A percentile compares a stretch with the other conserved stretches of the same genome.
These are phyloP conservation scores for Crithidia mellificae DNA, from an alignment of 208 protist genomes.

Conservation along the genomic window DNA sequence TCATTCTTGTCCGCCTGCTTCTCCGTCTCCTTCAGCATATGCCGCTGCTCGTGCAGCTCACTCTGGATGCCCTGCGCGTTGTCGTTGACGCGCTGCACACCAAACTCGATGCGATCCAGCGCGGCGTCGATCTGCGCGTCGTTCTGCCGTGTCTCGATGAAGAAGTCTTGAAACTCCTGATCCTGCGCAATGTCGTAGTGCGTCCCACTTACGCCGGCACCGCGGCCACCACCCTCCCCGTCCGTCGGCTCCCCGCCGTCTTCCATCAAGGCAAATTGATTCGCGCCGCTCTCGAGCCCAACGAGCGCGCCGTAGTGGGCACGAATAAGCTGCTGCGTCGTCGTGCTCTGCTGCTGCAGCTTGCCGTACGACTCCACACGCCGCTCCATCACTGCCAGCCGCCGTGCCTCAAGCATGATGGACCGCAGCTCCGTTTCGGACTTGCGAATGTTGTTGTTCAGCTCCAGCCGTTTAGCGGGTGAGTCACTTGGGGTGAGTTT, in stretches of 20 bases:
- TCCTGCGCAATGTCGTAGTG: constrained; percentile 51
- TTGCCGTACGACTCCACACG: constrained; percentile 35
- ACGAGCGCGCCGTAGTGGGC: constrained; percentile 29
- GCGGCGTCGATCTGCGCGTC: constrained; percentile 52
- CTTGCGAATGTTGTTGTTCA: constrained; percentile 42
- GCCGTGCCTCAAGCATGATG: constrained; percentile 43
- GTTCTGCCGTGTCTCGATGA: constrained; percentile 45
- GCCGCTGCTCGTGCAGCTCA: constrained; percentile 50
- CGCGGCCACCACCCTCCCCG: not conserved
- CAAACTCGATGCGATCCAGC: constrained; percentile 59
- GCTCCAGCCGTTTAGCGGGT: constrained; percentile 31
- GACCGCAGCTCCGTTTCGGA: constrained; percentile 33
- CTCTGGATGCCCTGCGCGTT: constrained; percentile 56
- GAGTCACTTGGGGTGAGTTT: constrained; percentile 12
- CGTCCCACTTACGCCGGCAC: not conserved
- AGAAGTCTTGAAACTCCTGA: constrained; percentile 56
- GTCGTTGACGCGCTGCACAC: constrained; percentile 48
- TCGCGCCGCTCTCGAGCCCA: constrained; percentile 16
- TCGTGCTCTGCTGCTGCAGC: constrained; percentile 37
- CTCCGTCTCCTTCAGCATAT: constrained; percentile 38
- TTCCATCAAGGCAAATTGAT: constrained; percentile 18
- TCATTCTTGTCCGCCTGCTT: constrained; percentile 49
- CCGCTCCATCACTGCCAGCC: constrained; percentile 39
- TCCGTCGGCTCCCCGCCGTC: constrained; percentile 25
- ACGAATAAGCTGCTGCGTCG: constrained; percentile 45